Conservation (phyloP, 495 filamentous ascomycete species). For the Lepidopterella palustris region DNA sequence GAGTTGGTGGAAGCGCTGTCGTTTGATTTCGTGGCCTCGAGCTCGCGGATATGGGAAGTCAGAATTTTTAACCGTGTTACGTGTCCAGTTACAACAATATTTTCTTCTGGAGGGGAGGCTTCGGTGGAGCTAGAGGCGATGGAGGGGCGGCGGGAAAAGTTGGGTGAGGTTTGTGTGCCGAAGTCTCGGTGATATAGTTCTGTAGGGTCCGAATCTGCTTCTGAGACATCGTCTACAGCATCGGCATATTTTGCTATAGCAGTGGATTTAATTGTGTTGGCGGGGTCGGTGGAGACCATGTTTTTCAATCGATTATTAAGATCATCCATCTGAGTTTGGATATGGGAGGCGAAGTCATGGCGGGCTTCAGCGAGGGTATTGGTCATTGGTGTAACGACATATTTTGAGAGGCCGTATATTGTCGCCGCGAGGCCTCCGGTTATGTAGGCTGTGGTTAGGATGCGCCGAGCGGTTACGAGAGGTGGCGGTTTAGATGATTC, state of each 20-base stretch:
- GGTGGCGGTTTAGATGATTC: constrained; percentile 62
- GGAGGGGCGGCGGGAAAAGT: constrained; percentile 36
- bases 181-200: constrained; percentile 89
- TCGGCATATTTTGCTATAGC: constrained; percentile 11
- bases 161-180: constrained; percentile 73
- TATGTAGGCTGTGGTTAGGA: constrained; percentile 73
- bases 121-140: constrained; percentile 19
- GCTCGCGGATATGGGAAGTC: constrained; percentile 47
- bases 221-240: constrained; percentile 29
- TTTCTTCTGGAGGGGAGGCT: neutral
- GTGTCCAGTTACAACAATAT: constrained; percentile 32
- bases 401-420: constrained; percentile 77
- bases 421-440: constrained; percentile 61
- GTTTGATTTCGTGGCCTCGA: constrained; percentile 36
- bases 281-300: constrained; percentile 59
- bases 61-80: constrained; percentile 43
- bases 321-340: constrained; percentile 54
- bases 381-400: constrained; percentile 76
- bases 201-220: constrained; percentile 60
- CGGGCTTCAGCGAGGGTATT: constrained; percentile 67
- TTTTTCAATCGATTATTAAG: constrained; percentile 69
- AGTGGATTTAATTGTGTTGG: constrained; percentile 31
- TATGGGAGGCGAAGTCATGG: constrained; percentile 67
- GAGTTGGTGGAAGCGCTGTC: constrained; percentile 15
- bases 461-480: constrained; percentile 64